These are phyloP conservation scores for Carallia brachiata DNA, from an alignment of 345 rosid species.

Conservation along the genomic window DNA sequence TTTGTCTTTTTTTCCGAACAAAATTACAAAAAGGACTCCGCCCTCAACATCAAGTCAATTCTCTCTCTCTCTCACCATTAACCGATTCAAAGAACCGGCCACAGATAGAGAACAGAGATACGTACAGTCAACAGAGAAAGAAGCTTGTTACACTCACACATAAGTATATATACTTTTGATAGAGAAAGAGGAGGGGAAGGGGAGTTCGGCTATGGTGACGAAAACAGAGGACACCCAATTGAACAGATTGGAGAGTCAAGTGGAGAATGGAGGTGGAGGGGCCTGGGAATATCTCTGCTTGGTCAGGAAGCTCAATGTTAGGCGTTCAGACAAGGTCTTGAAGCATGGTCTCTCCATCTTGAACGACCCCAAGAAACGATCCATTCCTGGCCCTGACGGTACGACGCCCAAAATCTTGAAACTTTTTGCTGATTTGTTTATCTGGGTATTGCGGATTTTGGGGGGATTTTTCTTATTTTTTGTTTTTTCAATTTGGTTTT, in stretches of 20 bases:
- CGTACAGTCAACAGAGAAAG: no score
- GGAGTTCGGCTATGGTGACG: no score
- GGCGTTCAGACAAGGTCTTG: conserved; percentile 87
- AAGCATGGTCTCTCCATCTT: conserved; percentile 80
- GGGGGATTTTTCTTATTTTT: background rate
- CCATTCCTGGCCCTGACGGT: conserved; percentile 87
- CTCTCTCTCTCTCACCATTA: no score
- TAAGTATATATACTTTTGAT: no score
- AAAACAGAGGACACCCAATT: no score
- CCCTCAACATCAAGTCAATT: no score
- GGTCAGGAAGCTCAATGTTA: conserved; percentile 86
- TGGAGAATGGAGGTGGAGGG: conserved; percentile 98
- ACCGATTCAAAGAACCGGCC: no score
- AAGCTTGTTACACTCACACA: no score
- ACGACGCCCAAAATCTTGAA: background rate
- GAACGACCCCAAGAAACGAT: conserved; percentile 75
- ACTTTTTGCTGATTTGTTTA: conserved; percentile 7
- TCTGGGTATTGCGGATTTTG: conserved; percentile 24
- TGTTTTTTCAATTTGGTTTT: conserved; percentile 5
- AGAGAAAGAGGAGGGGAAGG: background rate
- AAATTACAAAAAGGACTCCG: no score
- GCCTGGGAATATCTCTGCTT: conserved; percentile 92
- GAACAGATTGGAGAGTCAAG: conserved; percentile 59
- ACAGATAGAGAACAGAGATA: no score
- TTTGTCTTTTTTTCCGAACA: no score